phyloP scores from a whole-genome alignment of 495 filamentous ascomycete species.

The Choiromyces venosus region DNA sequence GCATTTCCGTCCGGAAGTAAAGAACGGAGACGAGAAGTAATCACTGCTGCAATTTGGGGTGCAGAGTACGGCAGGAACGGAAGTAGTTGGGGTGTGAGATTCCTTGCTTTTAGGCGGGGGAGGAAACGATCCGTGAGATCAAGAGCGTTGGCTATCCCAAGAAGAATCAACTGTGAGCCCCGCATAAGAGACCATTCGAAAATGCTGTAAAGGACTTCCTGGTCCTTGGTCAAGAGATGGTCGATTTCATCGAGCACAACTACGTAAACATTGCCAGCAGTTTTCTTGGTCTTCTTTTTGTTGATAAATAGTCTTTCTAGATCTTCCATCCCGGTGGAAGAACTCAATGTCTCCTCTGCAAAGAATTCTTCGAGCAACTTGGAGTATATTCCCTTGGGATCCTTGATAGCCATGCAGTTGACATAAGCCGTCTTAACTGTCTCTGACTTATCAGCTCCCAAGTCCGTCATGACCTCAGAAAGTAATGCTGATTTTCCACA shows the following conservation, averaged over 20 bases:
- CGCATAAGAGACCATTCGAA: conserved; percentile 87
- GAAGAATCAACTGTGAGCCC: conserved; percentile 69
- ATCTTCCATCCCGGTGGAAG: conserved; percentile 92
- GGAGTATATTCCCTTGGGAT: conserved; percentile 70
- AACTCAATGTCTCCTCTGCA: conserved; percentile 55
- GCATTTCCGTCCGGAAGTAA: conserved; percentile 48
- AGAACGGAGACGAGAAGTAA: conserved; percentile 73
- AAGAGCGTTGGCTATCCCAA: conserved; percentile 95
- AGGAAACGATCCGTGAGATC: conserved; percentile 94
- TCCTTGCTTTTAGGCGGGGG: conserved; percentile 85
- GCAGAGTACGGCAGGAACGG: conserved; percentile 92
- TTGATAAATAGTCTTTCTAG: conserved; percentile 91
- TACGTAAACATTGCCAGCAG: conserved; percentile 77
- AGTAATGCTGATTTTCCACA: conserved; percentile 96
- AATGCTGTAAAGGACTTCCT: conserved; percentile 77
- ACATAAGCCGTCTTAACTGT: conserved; percentile 65
- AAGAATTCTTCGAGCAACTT: conserved; percentile 66
- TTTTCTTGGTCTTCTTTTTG: conserved; percentile 78
- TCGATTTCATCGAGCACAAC: conserved; percentile 93
- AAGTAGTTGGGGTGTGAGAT: conserved; percentile 79
- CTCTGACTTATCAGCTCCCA: conserved; percentile 47
- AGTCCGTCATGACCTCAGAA: conserved; percentile 63
- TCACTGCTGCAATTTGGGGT: conserved; percentile 77
- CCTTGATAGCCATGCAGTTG: conserved; percentile 95
- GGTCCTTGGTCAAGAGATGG: conserved; percentile 77